These are phyloP conservation scores for Boletus sp. DNA, from an alignment of 768 basidiomycete genomes.

Conservation along the genomic window DNA sequence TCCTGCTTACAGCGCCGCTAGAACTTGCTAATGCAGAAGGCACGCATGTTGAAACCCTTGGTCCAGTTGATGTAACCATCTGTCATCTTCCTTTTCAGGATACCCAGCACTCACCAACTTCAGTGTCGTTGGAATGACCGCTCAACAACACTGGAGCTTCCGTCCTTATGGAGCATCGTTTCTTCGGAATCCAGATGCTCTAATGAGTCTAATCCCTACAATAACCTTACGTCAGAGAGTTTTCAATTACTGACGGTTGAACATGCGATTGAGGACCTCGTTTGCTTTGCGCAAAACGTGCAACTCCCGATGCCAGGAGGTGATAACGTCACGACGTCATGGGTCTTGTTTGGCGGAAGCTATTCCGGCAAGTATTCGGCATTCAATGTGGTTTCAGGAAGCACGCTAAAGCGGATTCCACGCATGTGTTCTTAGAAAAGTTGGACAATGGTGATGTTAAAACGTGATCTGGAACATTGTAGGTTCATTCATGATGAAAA, in stretches of 20 bases:
- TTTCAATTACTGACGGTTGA: conserved; percentile 62
- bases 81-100: conserved; percentile 5
- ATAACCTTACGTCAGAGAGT: conserved; percentile 61
- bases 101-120: conserved; percentile 54
- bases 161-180: conserved; percentile 69
- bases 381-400: too few relatives aligned
- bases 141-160: conserved; percentile 64
- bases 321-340: conserved; percentile 47
- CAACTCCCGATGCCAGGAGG: conserved; percentile 68
- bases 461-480: too few relatives aligned
- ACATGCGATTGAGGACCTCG: conserved; percentile 73
- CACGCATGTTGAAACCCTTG: neutral
- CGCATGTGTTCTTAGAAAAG: conserved; percentile 47
- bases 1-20: conserved; percentile 52
- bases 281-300: conserved; percentile 66
- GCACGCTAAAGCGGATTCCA: neutral
- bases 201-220: conserved; percentile 71
- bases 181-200: too few relatives aligned
- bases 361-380: conserved; percentile 32
- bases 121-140: conserved; percentile 62
- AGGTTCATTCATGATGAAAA: conserved; percentile 12
- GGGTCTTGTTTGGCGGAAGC: conserved; percentile 43
- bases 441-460: conserved; percentile 54
- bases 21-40: conserved; percentile 56
- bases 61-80: neutral